Percentiles rank a stretch among this genome's conserved stretches.
phyloP scores from a whole-genome alignment of 176 grass and related monocot genomes.

The Oryza glumipatula region DNA sequence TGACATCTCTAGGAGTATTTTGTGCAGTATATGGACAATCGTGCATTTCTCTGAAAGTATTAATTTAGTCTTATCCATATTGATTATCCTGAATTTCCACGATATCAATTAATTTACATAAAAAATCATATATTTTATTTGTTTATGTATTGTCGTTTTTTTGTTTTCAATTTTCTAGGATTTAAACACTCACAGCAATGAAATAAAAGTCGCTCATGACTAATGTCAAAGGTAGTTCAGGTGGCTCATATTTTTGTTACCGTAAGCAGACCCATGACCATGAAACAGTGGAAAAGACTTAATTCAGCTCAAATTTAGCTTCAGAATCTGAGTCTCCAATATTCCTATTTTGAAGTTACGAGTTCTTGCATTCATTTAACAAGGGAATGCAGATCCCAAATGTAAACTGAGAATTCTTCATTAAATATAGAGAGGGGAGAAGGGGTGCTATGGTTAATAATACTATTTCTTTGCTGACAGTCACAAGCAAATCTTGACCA shows the following conservation, averaged over 20 bases:
- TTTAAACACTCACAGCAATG: neutral
- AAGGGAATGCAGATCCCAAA: conserved; percentile 22
- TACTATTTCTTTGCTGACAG: conserved; percentile 16
- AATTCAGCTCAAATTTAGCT: neutral
- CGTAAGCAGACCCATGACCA: neutral
- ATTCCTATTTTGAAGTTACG: neutral
- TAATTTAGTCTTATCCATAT: neutral
- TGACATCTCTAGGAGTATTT: neutral
- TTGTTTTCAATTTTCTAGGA: neutral
- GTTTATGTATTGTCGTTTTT: neutral
- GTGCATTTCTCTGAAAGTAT: neutral
- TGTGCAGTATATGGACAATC: neutral
- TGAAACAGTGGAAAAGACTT: neutral
- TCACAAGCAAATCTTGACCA: conserved; percentile 31
- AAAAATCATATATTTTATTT: neutral
- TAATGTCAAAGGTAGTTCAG: neutral
- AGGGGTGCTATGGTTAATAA: too few species aligned
- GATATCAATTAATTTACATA: neutral
- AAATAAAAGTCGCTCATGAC: too few species aligned
- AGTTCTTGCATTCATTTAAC: neutral
- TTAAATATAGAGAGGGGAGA: too few species aligned
- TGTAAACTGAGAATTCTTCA: neutral
- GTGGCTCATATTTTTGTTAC: neutral
- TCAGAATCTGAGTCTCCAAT: neutral
- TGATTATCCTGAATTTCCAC: conserved; percentile 1